Evolutionary conservation across 2,329 filamentous ascomycete genomes (phyloP).

Genomic region (Fusarium cicatricum): DNA sequence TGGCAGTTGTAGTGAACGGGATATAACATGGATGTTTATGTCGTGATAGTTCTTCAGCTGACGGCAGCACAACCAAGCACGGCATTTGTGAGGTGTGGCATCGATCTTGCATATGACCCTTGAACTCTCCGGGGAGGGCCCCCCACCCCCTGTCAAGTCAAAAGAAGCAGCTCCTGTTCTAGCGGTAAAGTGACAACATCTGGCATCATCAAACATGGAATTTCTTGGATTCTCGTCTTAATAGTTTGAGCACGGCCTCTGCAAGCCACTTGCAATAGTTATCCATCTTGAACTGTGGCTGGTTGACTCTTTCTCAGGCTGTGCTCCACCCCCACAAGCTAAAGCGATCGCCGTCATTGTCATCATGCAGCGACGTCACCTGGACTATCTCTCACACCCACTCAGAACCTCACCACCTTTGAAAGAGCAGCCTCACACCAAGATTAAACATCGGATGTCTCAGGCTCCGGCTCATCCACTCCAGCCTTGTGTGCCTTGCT

Average conservation of each 20-base stretch:
- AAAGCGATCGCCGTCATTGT: conserved; percentile 26
- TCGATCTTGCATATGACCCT: conserved; percentile 6
- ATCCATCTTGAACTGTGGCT: conserved; percentile 6
- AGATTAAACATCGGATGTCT: conserved; percentile 25
- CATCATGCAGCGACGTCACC: conserved; percentile 41
- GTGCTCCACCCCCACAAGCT: conserved; percentile 25
- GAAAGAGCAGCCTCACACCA: neutral
- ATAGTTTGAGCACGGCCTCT: conserved; percentile 14
- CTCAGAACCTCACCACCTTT: neutral
- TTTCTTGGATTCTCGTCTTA: conserved; percentile 6
- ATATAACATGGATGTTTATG: neutral
- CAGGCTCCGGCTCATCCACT: neutral
- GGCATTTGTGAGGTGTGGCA: neutral
- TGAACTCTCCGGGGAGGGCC: neutral
- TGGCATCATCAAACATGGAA: conserved; percentile 9
- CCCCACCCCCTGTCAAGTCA: neutral
- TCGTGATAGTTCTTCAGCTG: neutral
- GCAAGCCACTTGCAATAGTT: conserved; percentile 17
- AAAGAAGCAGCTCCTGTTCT: neutral
- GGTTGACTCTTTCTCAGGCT: conserved; percentile 11
- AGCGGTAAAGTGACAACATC: neutral
- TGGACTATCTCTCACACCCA: neutral
- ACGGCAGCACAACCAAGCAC: conserved; percentile 11
- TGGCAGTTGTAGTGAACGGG: no score
- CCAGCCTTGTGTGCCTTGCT: neutral